Base-by-base conservation (phyloP, 2,329 filamentous ascomycete species). In the Ophiocordyceps camponoti-floridani region DNA sequence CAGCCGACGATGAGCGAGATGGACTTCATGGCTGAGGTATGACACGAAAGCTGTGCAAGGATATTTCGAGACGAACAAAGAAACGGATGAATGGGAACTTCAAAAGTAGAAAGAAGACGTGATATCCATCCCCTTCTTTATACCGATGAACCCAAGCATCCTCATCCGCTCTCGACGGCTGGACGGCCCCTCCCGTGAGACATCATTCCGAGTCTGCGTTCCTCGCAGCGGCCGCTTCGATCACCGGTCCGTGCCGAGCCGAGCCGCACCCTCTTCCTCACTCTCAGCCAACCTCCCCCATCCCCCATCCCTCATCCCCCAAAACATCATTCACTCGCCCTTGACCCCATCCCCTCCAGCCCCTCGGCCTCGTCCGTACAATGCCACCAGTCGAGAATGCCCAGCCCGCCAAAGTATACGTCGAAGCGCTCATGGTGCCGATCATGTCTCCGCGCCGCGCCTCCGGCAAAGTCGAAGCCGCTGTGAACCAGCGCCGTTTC, bases 391-490 rank as follows among this genome's bases (percentile, higher is more conserved):
- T 77, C 72, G 52, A 76, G 53, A 43, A 69, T 50, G 2, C 69
- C 70, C 48, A 74, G 58, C 0, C 62, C 66, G 1, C 72, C 72
- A 56, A 68, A 76, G 49, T 75, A 66, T 13, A 73, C 57, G 46
- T 66, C 64, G 50, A 75, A 75, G 49, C 65, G 65, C 60, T 75
- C 70, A 55, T 77, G 73, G 50, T 77, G 73, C 28, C 66, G 54
- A 56, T 77, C 73, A 56, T 77, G 73, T 54, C 65, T 66, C 49
- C 58, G 60, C 0, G 71, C 71, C 45, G 53, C 63, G 46, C 62
- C 63, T 47, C 46, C 52, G 14, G 73, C 63, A 49, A 75, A 75
- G 44, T 75, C 70, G 52, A 72, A 76, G 7, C 73, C 74, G 47
- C 69, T 73, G 54, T 77, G 72, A 45, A 75, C 72, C 1, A 66